Base-by-base conservation (phyloP, 768 basidiomycete species). In the Rickenella mellea region DNA sequence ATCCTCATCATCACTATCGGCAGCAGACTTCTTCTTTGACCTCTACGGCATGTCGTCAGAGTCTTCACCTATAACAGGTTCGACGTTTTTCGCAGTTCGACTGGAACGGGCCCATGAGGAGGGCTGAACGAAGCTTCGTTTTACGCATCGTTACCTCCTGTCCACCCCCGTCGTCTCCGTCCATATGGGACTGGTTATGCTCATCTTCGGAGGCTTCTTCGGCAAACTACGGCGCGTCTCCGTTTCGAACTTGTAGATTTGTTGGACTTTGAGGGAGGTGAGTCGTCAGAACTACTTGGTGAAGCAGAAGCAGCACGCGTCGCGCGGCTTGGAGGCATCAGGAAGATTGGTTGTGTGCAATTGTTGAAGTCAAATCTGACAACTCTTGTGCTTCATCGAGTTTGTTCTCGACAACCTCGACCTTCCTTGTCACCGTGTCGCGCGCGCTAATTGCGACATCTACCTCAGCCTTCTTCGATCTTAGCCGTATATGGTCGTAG, bases 401-500 rank as follows among this genome's bases (percentile, higher is more conserved):
- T n/a, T n/a, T n/a, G n/a, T n/a, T n/a, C n/a, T n/a, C n/a, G 15
- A 69, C 66, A 0, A 68, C 72, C 22, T 81, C 73, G 0, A 83
- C 88, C 51, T 87, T 92, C 62, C 80, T 79, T 1, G 67, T 65
- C 17, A 97, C 65, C 9, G 85, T 73, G 48, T 91, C 84, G 12
- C 86, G 76, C 64, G 98, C 92, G 46, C 88, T 84, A 7, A 70
- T 70, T 1, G 89, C 90, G 14, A 97, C 77, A 49, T 91, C 85
- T 41, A 96, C 70, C 39, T 78, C 78, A 0, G 85, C 82, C 53
- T 87, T 74, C 58, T 88, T 90, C 12, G 62, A 98, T 83, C 64
- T 93, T 85, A 17, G 80, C 74, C 3, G 79, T 83, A 93, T 93
- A 97, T 0, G 96, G 96, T 52, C 92, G 84, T 5, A 98, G 78